phyloP scores from a whole-genome alignment of 306 rosid genomes.

The Oemleria cerasiformis region DNA sequence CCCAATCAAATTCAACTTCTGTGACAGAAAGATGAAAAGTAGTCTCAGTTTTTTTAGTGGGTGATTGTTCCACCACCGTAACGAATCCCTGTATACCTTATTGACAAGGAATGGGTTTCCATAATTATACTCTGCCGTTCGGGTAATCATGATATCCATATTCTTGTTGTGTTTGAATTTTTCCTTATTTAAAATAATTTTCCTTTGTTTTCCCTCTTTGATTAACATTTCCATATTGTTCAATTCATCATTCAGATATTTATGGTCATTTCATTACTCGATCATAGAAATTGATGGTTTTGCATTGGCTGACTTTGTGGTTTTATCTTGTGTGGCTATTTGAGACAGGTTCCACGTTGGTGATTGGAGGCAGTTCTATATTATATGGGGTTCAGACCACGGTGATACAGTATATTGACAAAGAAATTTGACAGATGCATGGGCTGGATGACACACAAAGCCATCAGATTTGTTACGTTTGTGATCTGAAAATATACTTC shows the following conservation, averaged over 20 bases:
- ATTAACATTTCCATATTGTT: background rate
- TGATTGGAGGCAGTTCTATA: background rate
- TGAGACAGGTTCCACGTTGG: background rate
- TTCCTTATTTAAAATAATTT: background rate
- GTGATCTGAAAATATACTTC: background rate
- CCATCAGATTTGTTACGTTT: background rate
- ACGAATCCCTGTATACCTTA: conserved; percentile 25
- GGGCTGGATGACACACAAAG: background rate
- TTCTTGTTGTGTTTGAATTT: background rate
- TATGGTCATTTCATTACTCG: too few species aligned
- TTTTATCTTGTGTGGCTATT: background rate
- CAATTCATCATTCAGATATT: background rate
- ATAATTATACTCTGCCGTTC: background rate
- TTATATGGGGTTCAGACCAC: background rate
- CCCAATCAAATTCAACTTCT: conserved; percentile 41
- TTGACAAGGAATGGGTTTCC: conserved; percentile 29
- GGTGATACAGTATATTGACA: background rate
- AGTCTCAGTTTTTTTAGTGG: conserved; percentile 19
- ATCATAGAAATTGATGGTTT: background rate
- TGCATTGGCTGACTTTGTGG: background rate
- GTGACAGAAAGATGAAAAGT: conserved; percentile 32
- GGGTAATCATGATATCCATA: conserved; percentile 14
- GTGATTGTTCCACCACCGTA: conserved; percentile 23
- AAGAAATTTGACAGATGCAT: background rate
- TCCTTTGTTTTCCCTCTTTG: background rate